Evolutionary conservation across 1,284 basidiomycete species (phyloP).

Genomic region (Agaricales sp.): DNA sequence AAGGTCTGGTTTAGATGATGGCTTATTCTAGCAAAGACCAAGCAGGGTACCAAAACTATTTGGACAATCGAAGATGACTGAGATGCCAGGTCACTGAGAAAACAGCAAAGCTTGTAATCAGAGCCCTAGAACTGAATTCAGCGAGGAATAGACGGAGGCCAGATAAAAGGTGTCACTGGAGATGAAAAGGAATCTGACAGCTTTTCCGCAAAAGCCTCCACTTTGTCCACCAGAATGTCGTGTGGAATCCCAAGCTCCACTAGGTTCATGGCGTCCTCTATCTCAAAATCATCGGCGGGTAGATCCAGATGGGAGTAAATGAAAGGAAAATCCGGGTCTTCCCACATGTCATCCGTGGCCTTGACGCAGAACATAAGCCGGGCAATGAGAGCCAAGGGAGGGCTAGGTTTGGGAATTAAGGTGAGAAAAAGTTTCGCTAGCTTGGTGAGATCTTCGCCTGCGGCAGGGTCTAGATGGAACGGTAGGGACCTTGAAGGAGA

Average conservation of each 20-base stretch:
- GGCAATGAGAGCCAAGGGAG: conserved; percentile 49
- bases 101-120: background rate
- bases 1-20: conserved; percentile 39
- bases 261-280: background rate
- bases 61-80: conserved; percentile 22
- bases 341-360: conserved; percentile 66
- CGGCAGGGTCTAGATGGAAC: conserved; percentile 42
- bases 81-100: conserved; percentile 17
- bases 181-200: conserved; percentile 7
- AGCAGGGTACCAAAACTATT: conserved; percentile 11
- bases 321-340: conserved; percentile 59
- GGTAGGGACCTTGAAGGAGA: background rate
- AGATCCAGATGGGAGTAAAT: conserved; percentile 42
- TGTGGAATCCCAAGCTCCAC: background rate
- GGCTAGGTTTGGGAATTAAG: conserved; percentile 43
- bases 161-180: background rate
- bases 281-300: conserved; percentile 12
- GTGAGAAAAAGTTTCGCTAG: conserved; percentile 50
- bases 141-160: too few species aligned
- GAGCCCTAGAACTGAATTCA: background rate
- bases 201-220: background rate
- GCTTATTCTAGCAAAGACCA: conserved; percentile 29
- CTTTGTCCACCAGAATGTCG: background rate
- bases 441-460: conserved; percentile 43
- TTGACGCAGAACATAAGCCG: conserved; percentile 70